These are phyloP conservation scores for Thermothelomyces thermophilus DNA, from an alignment of 2,329 filamentous ascomycete genomes.

Conservation along the genomic window DNA sequence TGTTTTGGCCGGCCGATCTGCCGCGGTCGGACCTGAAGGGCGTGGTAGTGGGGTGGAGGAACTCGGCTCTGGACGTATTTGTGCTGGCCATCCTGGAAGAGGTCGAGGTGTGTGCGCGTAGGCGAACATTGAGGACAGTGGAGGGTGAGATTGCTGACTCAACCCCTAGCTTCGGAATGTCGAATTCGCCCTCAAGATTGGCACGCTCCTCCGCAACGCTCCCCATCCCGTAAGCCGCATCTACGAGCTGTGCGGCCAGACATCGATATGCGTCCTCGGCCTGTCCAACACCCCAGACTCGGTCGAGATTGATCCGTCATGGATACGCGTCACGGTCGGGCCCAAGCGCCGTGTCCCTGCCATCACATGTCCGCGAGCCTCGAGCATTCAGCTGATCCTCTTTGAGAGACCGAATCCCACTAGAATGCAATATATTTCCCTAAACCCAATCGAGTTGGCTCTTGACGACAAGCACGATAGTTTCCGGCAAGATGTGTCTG, in stretches of 20 bases:
- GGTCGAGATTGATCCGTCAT: constrained; percentile 57
- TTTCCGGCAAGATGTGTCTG: constrained; percentile 31
- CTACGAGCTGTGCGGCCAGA: constrained; percentile 75
- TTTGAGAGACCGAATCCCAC: constrained; percentile 81
- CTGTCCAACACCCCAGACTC: constrained; percentile 60
- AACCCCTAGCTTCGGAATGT: constrained; percentile 61
- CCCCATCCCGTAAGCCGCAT: constrained; percentile 74
- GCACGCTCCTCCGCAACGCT: constrained; percentile 75
- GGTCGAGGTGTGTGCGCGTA: constrained; percentile 62
- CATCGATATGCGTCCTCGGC: constrained; percentile 79
- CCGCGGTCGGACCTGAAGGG: constrained; percentile 65
- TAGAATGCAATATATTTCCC: constrained; percentile 93
- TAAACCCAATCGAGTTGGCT: constrained; percentile 81
- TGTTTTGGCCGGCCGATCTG: constrained; percentile 95
- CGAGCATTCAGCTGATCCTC: constrained; percentile 78
- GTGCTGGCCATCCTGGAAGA: constrained; percentile 85
- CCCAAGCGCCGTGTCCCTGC: constrained; percentile 53
- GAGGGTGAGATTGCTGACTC: constrained; percentile 26
- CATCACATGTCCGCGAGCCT: constrained; percentile 64
- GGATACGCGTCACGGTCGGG: constrained; percentile 57
- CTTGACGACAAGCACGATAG: constrained; percentile 61
- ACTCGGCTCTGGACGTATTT: constrained; percentile 83
- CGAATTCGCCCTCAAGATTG: constrained; percentile 77
- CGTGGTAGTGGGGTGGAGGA: constrained; percentile 91
- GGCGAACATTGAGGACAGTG: background rate